Evolutionary conservation across 768 basidiomycete genomes (phyloP).

Genomic region (Lactarius trivialis): DNA sequence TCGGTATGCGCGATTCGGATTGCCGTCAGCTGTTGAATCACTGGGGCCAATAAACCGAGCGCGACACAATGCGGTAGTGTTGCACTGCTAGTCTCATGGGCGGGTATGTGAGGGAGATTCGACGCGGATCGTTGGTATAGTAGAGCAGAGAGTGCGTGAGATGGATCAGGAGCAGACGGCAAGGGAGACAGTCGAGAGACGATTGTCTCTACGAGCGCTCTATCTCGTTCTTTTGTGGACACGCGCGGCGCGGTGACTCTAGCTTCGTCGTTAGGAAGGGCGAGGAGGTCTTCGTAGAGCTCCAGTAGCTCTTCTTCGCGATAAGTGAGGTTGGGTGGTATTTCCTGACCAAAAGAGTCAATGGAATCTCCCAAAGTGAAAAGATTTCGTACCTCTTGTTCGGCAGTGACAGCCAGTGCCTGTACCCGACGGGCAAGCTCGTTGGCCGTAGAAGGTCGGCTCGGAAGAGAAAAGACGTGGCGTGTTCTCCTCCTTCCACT

Average conservation of each 20-base stretch:
- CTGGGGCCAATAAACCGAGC: not conserved
- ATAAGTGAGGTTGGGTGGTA: constrained; percentile 18
- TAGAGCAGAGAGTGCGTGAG: constrained; percentile 7
- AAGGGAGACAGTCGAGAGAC: constrained; percentile 23
- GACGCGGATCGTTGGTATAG: constrained; percentile 1
- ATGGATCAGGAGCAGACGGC: not conserved
- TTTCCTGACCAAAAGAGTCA: not conserved
- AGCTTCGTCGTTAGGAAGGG: constrained; percentile 20
- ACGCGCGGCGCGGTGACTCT: constrained; percentile 10
- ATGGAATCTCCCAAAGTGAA: not conserved
- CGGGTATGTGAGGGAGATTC: too few species aligned
- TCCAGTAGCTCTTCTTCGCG: constrained; percentile 35
- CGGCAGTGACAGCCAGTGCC: constrained; percentile 5
- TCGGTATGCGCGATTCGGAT: not conserved
- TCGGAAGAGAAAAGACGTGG: not conserved
- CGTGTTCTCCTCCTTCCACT: not conserved
- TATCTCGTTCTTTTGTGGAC: constrained; percentile 14
- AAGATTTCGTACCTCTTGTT: not conserved
- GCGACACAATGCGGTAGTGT: constrained; percentile 1
- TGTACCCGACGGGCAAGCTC: constrained; percentile 20
- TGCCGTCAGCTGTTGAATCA: not conserved
- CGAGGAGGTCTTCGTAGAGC: constrained; percentile 39
- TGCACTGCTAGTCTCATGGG: not conserved
- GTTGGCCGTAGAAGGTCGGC: not conserved
- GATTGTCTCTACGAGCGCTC: constrained; percentile 30